Percentiles rank a stretch among this genome's conserved stretches.
phyloP scores from a whole-genome alignment of 345 rosid species.

The Lenwebbia sp. region DNA sequence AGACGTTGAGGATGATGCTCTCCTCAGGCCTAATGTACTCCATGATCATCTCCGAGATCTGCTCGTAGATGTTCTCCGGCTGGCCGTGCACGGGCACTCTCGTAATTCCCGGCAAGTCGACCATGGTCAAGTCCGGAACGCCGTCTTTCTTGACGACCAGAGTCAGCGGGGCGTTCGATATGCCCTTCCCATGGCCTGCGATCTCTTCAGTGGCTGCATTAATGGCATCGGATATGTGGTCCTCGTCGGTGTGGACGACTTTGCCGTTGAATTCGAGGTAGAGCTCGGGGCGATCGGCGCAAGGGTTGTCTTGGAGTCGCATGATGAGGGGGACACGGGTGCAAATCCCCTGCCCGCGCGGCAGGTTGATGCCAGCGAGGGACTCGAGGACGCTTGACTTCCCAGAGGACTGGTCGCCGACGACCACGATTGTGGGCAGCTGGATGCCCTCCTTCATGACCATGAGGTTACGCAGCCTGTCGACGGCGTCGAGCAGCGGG shows the following conservation, averaged over 20 bases:
- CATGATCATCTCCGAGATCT: slow-evolving; percentile 25
- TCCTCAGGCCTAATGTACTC: slow-evolving; percentile 39
- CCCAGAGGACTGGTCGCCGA: no score
- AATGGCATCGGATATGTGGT: slow-evolving; percentile 16
- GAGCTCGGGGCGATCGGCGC: slow-evolving; percentile 13
- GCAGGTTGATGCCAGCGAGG: no score
- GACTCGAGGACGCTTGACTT: no score
- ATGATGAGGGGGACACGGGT: no score
- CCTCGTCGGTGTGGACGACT: slow-evolving; percentile 13
- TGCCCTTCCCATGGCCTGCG: slow-evolving; percentile 37
- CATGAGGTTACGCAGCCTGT: no score
- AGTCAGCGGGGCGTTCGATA: slow-evolving; percentile 26
- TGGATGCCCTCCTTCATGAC: no score
- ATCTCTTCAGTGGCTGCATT: slow-evolving; percentile 28
- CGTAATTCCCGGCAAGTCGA: slow-evolving; percentile 55
- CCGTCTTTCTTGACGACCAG: slow-evolving; percentile 32
- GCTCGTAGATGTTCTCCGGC: slow-evolving; percentile 38
- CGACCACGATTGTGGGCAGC: no score
- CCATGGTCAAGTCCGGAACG: slow-evolving; percentile 46
- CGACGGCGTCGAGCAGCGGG: no score
- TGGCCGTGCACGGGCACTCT: slow-evolving; percentile 44
- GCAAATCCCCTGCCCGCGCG: no score
- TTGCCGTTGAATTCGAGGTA: slow-evolving; percentile 23
- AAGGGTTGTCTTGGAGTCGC: no score
- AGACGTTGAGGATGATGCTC: slow-evolving; percentile 36